Percentiles rank a stretch among this genome's conserved stretches.
Conservation (phyloP, 305 asterid genomes). For the Fraxinus platypoda region DNA sequence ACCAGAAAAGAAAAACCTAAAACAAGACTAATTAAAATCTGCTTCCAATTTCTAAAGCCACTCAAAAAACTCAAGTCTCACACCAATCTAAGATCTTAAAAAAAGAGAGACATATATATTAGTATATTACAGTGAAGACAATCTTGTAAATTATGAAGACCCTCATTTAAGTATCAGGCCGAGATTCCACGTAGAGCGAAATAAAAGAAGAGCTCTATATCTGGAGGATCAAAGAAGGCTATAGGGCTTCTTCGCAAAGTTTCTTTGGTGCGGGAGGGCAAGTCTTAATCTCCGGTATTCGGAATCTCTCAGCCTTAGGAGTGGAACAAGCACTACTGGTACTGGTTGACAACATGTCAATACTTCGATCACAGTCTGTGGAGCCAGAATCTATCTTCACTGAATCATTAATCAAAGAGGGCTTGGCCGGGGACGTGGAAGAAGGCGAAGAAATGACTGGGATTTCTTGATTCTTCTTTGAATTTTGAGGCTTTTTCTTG, state of each 20-base stretch:
- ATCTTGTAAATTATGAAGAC: not conserved
- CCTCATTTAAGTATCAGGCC: constrained; percentile 21
- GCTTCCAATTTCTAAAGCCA: constrained; percentile 14
- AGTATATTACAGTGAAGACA: constrained; percentile 10
- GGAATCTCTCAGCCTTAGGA: constrained; percentile 56
- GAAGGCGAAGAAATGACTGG: constrained; percentile 7
- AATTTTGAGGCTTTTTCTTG: constrained; percentile 25
- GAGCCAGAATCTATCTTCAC: not conserved
- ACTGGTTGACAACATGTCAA: not conserved
- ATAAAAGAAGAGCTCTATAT: constrained; percentile 64
- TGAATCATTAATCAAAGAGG: constrained; percentile 1
- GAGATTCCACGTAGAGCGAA: constrained; percentile 43
- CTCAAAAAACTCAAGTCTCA: constrained; percentile 29
- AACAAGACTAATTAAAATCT: not conserved
- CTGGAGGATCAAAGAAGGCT: constrained; percentile 60
- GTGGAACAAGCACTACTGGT: constrained; percentile 40
- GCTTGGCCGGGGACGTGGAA: constrained; percentile 30
- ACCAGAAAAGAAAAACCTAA: constrained; percentile 19
- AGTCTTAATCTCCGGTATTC: constrained; percentile 64
- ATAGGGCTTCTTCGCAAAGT: constrained; percentile 39
- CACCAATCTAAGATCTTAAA: not conserved
- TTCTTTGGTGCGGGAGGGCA: constrained; percentile 91
- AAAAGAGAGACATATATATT: constrained; percentile 3
- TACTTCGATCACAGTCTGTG: not conserved
- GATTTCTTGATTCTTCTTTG: constrained; percentile 22